Base-by-base conservation (phyloP, 305 asterid species). In the Fraxinus angustifolia region DNA sequence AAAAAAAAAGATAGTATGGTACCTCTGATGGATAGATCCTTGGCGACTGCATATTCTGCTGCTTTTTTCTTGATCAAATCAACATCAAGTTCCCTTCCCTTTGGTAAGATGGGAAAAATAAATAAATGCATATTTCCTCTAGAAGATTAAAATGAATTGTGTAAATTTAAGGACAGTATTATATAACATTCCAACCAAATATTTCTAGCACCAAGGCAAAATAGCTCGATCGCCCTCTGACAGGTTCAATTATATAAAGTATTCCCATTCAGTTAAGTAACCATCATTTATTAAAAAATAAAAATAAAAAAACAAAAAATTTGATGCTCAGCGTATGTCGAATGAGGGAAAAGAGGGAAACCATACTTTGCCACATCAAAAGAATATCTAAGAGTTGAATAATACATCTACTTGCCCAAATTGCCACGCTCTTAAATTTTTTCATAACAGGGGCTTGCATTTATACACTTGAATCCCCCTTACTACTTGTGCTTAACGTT, bases 41-140 rank as follows among this genome's bases (percentile, higher is more conserved):
- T 95, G 78, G 97, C 94, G 65, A 85, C 85, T 67, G 93, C 95
- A 90, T 95, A 95, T 42, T 91, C 93, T 8, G 88, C 83, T 40
- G 97, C 90, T 34, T 78, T 87, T 85, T 86, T 85, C 89, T 91
- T 93, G 86, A 95, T 86, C 82, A 82, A 70, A 84, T 88, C 93
- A 73, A 89, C 90, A 75, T 92, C 97, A 82, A 95, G 94, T 82
- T 95, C 99, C 85, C 0, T 19, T 71, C 91, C 90, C 99, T 95
- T 19, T 17, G 53, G 34, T 34, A 78, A 73, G 34, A 53, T 2
- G 31, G 23, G 50, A 33, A 3, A 21, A 31, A 62, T n/a, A 65
- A 26, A 58, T 2, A 68, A 81, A 12, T 45, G 76, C 62, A 79
- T 75, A 50, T 81, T 75, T 68, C 1, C 14, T 1, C 6, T 26